These are phyloP conservation scores for Tricladium varicosporioides DNA, from an alignment of 2,329 filamentous ascomycete species.

Conservation along the genomic window DNA sequence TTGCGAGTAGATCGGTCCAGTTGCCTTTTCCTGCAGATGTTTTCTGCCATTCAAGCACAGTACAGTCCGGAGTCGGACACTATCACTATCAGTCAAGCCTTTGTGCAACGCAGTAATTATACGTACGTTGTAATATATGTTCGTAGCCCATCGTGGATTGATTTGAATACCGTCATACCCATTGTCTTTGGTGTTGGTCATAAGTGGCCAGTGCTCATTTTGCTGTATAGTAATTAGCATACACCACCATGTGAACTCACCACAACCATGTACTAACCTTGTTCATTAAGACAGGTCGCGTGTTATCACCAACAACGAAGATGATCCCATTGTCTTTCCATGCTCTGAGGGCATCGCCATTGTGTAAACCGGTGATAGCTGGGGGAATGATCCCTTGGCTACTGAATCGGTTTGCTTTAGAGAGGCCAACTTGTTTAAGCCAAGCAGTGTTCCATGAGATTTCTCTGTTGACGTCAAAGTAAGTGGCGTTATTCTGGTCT, in stretches of 20 bases:
- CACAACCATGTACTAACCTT: conserved; percentile 40
- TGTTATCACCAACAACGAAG: conserved; percentile 64
- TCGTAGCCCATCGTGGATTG: conserved; percentile 58
- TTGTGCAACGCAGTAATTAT: not conserved
- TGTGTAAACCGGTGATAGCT: conserved; percentile 62
- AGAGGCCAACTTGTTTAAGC: conserved; percentile 52
- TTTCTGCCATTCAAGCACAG: conserved; percentile 57
- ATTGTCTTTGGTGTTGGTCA: conserved; percentile 48
- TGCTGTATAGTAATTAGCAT: conserved; percentile 18
- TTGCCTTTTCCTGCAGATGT: conserved; percentile 54
- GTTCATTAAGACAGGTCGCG: conserved; percentile 53
- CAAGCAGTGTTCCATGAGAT: conserved; percentile 60
- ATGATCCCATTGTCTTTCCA: conserved; percentile 59
- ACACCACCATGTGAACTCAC: not conserved
- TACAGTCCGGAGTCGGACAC: conserved; percentile 56
- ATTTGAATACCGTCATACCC: conserved; percentile 55
- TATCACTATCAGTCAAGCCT: conserved; percentile 29
- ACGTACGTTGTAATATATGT: conserved; percentile 60
- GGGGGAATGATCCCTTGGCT: conserved; percentile 57
- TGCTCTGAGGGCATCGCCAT: conserved; percentile 58
- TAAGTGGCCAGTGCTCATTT: conserved; percentile 51
- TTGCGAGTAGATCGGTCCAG: conserved; percentile 49
- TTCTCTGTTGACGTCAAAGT: conserved; percentile 53
- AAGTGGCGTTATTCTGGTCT: conserved; percentile 59
- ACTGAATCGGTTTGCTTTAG: conserved; percentile 46